Evolutionary conservation across 768 basidiomycete genomes (phyloP), one percentile per base, ranked within the genome.

Genomic region (Russula virescens): DNA sequence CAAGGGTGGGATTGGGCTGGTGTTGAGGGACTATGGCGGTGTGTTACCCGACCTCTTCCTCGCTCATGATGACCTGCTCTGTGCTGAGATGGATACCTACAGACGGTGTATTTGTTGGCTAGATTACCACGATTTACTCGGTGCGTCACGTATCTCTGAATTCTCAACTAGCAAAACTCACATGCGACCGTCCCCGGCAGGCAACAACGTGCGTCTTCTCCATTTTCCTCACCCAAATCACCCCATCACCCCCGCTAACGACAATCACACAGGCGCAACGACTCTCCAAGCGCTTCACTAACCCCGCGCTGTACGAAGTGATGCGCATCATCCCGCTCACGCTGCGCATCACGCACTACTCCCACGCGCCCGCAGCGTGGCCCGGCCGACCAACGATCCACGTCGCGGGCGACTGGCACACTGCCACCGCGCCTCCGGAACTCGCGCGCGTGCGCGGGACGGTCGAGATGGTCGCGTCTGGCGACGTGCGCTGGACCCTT

Each of bases 1-100:
- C 71, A 73, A 6, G 82, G 82, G 5, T 83, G 81, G 81, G 83
- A 84, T 67, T 85, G 84, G 83, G 83, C 82, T 1, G 83, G 81
- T 9, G 80, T 78, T 2, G 69, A 75, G 47, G 83, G 83, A 19
- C 72, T 76, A 53, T 85, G 83, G 82, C 76, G 77, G 82, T 82
- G 66, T 67, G 80, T 72, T 4, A 23, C 18, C 31, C 31, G 31
- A 31, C 31, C 31, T 11, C 25, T 40, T 16, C 34, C 8, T 4
- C 45, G 4, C 26, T 13, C 21, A 13, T 18, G 16, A 45, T 61
- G 21, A 48, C 26, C n/a, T 21, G 16, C 38, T 38, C 13, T 5
- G 43, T 46, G 43, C 45, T 53, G 23, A 60, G 46, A 19, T 21
- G 38, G 13, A 9, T 9, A 38, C 13, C 28, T 11, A 38, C 64